Evolutionary conservation across 208 protist species (phyloP), one percentile per base, ranked within the genome.

Genomic region (Trichomonas gallinae): DNA sequence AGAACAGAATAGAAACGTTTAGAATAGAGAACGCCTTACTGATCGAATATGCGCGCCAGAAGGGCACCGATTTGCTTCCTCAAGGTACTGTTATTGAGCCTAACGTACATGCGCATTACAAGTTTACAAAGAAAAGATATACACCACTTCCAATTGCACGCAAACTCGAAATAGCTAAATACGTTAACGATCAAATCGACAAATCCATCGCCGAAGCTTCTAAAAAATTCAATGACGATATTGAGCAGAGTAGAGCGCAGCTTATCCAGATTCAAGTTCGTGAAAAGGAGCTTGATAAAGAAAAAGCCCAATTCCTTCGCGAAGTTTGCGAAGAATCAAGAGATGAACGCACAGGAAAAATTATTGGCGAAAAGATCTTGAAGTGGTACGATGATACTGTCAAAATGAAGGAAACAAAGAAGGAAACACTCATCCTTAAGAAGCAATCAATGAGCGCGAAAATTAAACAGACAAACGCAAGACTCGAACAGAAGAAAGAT

Each of bases 331-430:
- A 89, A 89, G 83, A 89, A 89, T n/a, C n/a, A 10, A 9, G 83
- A 21, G 87, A 93, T 93, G 87, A 93, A 51, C 40, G 87, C 38
- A 48, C 87, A 93, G 87, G 87, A n/a, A 42, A 93, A 48, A 93
- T 93, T 51, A 93, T 93, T 93, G 87, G 87, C 36, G 87, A 93
- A 93, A 93, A 93, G 44, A 34, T 93, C 1, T 15, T 93, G 2
- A 93, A 93, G 51, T 93, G 87, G 87, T 93, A 51, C 45, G 87
- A 93, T 38, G 87, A 93, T 38, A 93, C 87, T 15, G 44, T 51
- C 10, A 93, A 93, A 51, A 34, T 23, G 44, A 93, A 93, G 51
- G 87, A 93, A 9, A 58, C 87, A 34, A 93, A 93, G 44, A 93
- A 48, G 8, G 40, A 26, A 23, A 93, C 42, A 51, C 44, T 93